phyloP scores from a whole-genome alignment of 164 flowering plant species.

The Piper longum region DNA sequence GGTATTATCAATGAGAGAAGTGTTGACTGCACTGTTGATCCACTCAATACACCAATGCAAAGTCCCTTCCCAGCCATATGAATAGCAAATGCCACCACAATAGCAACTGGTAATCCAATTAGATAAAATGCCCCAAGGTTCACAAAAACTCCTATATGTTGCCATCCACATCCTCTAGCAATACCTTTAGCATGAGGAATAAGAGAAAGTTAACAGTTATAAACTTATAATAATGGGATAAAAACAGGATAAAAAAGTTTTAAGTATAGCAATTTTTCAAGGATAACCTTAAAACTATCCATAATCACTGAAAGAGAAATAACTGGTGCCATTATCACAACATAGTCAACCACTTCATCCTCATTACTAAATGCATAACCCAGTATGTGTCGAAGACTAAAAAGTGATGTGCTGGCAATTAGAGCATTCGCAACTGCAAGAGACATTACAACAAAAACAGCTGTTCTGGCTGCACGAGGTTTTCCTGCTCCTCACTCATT shows the following conservation, averaged over 20 bases:
- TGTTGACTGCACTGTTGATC: conserved; percentile 35
- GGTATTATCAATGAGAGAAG: conserved; percentile 32
- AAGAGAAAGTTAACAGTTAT: not conserved
- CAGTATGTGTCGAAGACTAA: conserved; percentile 33
- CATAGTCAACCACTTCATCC: conserved; percentile 64
- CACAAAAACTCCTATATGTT: conserved; percentile 58
- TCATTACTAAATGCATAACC: conserved; percentile 72
- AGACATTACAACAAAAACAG: conserved; percentile 31
- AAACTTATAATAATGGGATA: too few relatives aligned
- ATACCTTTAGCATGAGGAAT: conserved; percentile 23
- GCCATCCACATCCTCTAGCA: conserved; percentile 43
- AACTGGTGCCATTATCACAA: conserved; percentile 57
- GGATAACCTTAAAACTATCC: conserved; percentile 64
- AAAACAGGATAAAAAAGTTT: too few relatives aligned
- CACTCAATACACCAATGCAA: conserved; percentile 56
- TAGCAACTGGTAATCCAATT: conserved; percentile 52
- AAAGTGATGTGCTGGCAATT: conserved; percentile 32
- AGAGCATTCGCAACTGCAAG: conserved; percentile 27
- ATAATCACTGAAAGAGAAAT: conserved; percentile 39
- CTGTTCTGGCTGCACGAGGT: conserved; percentile 44
- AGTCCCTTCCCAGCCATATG: conserved; percentile 50
- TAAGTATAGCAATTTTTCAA: conserved; percentile 30
- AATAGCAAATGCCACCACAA: conserved; percentile 27
- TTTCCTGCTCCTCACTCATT: conserved; percentile 85
- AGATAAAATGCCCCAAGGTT: conserved; percentile 64